Evolutionary conservation across 257 asterid genomes (phyloP), one percentile per base, ranked within the genome.

Genomic region (Forsythia viridissima): DNA sequence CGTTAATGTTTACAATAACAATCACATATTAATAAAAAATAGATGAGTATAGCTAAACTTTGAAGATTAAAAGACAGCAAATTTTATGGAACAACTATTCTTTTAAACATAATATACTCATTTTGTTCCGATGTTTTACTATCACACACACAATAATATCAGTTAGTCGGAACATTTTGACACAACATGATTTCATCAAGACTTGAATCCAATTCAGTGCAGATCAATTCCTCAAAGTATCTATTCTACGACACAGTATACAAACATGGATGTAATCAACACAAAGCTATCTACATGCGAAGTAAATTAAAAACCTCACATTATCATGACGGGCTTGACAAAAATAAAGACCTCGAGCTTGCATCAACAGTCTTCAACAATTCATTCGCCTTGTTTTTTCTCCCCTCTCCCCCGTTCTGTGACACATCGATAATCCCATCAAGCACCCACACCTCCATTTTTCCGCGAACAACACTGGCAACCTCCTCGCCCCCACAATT

Each of bases 241-340:
- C 40, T 16, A 65, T 12, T 18, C 77, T 82, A 67, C 6, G 65
- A 46, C 34, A 72, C 13, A 37, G 68, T 71, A 52, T 61, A 81
- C 81, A 81, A 39, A 51, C 78, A 72, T 38, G 51, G 73, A n/a
- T n/a, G n/a, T n/a, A 59, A 72, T 39, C 42, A 75, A 72, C 39
- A 65, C 72, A 79, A 71, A 67, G 37, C 42, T 59, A n/a, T n/a
- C n/a, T n/a, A n/a, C n/a, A n/a, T n/a, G n/a, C n/a, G n/a, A n/a
- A n/a, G n/a, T n/a, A n/a, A n/a, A n/a, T n/a, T n/a, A n/a, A n/a
- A n/a, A n/a, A n/a, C n/a, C n/a, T n/a, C n/a, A n/a, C n/a, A n/a
- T n/a, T n/a, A n/a, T n/a, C n/a, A n/a, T n/a, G n/a, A n/a, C n/a
- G n/a, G n/a, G n/a, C n/a, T n/a, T n/a, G n/a, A n/a, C n/a, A n/a